Evolutionary conservation across 2,329 filamentous ascomycete species (phyloP).

Genomic region (Ceratocystis harringtonii): DNA sequence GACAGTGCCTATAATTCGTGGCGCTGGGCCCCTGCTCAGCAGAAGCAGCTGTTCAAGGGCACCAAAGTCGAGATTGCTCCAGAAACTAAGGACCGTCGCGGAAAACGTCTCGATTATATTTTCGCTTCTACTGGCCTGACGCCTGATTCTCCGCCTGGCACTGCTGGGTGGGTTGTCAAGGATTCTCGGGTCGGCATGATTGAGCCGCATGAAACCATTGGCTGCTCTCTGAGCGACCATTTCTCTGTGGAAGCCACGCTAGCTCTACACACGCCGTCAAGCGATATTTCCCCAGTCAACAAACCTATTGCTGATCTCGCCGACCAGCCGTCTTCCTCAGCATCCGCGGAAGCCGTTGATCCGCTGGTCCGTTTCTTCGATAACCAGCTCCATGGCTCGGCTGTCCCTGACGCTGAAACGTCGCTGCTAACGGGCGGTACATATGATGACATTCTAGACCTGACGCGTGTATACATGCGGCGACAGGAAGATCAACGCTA

Average conservation of each 20-base stretch:
- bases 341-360: conserved; percentile 18
- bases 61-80: conserved; percentile 42
- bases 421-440: conserved; percentile 20
- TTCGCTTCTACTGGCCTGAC: conserved; percentile 51
- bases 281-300: conserved; percentile 16
- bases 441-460: conserved; percentile 54
- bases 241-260: conserved; percentile 81
- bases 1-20: conserved; percentile 82
- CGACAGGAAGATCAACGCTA: conserved; percentile 60
- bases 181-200: conserved; percentile 63
- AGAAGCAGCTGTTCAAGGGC: conserved; percentile 46
- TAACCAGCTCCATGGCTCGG: conserved; percentile 24
- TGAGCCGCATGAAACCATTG: conserved; percentile 61
- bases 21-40: conserved; percentile 65
- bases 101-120: conserved; percentile 89
- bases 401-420: conserved; percentile 18
- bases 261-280: conserved; percentile 29
- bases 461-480: conserved; percentile 50
- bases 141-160: conserved; percentile 21
- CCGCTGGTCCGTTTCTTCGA: conserved; percentile 22
- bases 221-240: conserved; percentile 85
- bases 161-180: conserved; percentile 51
- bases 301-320: conserved; percentile 12
- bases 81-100: conserved; percentile 51
- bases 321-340: conserved; percentile 18